phyloP scores from a whole-genome alignment of 148 eudicot genomes.

The Rhododendron ferrugineum region DNA sequence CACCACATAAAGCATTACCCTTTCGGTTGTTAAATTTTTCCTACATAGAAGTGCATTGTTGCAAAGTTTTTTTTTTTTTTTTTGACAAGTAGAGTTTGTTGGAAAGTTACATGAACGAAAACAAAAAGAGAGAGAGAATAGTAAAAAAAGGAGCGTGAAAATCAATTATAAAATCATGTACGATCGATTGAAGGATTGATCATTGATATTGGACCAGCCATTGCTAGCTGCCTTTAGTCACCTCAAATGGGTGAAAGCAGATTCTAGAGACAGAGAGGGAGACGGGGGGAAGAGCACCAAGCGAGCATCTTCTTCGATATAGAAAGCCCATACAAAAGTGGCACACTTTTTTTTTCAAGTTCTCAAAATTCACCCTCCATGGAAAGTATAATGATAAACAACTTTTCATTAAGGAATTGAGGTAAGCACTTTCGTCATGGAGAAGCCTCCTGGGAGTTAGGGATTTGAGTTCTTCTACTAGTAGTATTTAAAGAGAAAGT shows the following conservation, averaged over 20 bases:
- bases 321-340: constrained; percentile 22
- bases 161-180: background rate
- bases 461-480: constrained; percentile 22
- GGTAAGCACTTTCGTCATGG: constrained; percentile 38
- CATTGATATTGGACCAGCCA: background rate
- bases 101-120: background rate
- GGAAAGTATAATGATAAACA: constrained; percentile 38
- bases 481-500: constrained; percentile 17
- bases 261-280: constrained; percentile 22
- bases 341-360: constrained; percentile 21
- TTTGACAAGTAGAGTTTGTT: no score
- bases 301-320: constrained; percentile 28
- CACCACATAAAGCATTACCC: background rate
- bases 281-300: background rate
- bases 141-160: background rate
- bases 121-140: background rate
- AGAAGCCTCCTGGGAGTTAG: constrained; percentile 52
- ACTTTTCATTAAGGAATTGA: constrained; percentile 33
- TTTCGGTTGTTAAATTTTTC: background rate
- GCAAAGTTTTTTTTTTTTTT: background rate
- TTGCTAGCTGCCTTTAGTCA: constrained; percentile 14
- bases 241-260: constrained; percentile 33
- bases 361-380: constrained; percentile 21
- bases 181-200: background rate
- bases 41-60: background rate